Percentiles rank a stretch among this genome's conserved stretches.
Conservation (phyloP, 345 rosid species). For the Euphorbia lathyris region DNA sequence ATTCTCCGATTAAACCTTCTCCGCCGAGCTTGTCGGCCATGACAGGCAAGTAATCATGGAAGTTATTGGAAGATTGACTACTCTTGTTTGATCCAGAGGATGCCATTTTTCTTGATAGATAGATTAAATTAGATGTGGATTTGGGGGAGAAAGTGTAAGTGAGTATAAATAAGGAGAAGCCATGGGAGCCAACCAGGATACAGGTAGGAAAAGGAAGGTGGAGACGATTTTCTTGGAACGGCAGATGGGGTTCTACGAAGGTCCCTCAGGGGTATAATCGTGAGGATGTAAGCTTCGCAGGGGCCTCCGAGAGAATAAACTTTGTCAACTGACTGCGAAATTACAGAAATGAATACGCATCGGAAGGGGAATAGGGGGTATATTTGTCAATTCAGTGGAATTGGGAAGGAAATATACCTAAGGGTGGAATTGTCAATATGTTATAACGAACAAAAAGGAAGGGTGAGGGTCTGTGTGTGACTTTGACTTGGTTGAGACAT, state of each 20-base stretch:
- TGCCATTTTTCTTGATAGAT: not conserved
- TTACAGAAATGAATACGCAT: too few species aligned
- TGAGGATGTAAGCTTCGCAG: not conserved
- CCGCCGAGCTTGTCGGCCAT: slow-evolving; percentile 84
- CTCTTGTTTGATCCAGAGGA: slow-evolving; percentile 23
- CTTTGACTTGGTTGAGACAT: too few species aligned
- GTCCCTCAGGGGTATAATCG: not conserved
- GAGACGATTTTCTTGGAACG: slow-evolving; percentile 37
- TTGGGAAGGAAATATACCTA: too few species aligned
- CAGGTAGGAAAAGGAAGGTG: slow-evolving; percentile 36
- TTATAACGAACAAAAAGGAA: not conserved
- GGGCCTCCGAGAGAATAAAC: not conserved
- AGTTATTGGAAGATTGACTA: slow-evolving; percentile 25
- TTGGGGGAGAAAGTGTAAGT: not conserved
- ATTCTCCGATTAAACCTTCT: slow-evolving; percentile 68
- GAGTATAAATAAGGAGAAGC: slow-evolving; percentile 43
- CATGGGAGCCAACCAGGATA: slow-evolving; percentile 53
- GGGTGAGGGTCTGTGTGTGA: too few species aligned
- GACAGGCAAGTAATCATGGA: slow-evolving; percentile 66
- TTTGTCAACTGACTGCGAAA: too few species aligned
- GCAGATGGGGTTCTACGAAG: slow-evolving; percentile 17
- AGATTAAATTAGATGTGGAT: not conserved
- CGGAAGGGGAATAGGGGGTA: not conserved
- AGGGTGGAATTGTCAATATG: not conserved
- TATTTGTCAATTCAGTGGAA: not conserved